Evolutionary conservation across 306 rosid species (phyloP).

Genomic region (Lathyrus oleraceus): DNA sequence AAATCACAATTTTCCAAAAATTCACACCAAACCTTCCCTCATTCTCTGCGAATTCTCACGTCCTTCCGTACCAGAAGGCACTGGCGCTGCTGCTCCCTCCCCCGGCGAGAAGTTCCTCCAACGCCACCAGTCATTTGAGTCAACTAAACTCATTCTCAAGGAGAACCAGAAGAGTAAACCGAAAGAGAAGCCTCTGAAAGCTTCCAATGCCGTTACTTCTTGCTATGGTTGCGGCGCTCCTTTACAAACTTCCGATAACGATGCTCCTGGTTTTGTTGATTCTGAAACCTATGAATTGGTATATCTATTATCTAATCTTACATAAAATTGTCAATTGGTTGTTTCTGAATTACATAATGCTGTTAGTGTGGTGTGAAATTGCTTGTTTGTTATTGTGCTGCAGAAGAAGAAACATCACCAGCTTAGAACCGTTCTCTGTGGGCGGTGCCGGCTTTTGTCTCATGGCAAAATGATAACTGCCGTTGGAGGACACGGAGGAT

Average conservation of each 20-base stretch:
- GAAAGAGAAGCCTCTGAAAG: conserved; percentile 56
- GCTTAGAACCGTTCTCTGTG: conserved; percentile 75
- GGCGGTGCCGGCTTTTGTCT: conserved; percentile 79
- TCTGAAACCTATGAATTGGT: conserved; percentile 70
- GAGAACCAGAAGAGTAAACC: conserved; percentile 47
- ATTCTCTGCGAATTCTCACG: conserved; percentile 45
- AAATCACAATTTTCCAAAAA: conserved; percentile 28
- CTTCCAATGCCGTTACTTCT: conserved; percentile 45
- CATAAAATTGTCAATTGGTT: neutral
- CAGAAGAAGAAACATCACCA: conserved; percentile 97
- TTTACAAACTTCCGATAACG: conserved; percentile 66
- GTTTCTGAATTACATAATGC: neutral
- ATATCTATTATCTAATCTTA: neutral
- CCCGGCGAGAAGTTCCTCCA: conserved; percentile 80
- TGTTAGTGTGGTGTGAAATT: neutral
- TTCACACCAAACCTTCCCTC: conserved; percentile 32
- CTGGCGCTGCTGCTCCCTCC: conserved; percentile 78
- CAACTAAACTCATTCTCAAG: conserved; percentile 57
- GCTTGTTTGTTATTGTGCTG: conserved; percentile 22
- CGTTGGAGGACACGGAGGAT: conserved; percentile 97
- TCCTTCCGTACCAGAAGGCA: conserved; percentile 53
- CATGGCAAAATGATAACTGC: conserved; percentile 96
- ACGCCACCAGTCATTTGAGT: conserved; percentile 58
- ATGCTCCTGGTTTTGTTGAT: conserved; percentile 80
- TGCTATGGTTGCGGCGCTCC: conserved; percentile 97